Evolutionary conservation across 352 stramenopile species (phyloP), one percentile per base, ranked within the genome.

Genomic region (Pythium brachiatum): DNA sequence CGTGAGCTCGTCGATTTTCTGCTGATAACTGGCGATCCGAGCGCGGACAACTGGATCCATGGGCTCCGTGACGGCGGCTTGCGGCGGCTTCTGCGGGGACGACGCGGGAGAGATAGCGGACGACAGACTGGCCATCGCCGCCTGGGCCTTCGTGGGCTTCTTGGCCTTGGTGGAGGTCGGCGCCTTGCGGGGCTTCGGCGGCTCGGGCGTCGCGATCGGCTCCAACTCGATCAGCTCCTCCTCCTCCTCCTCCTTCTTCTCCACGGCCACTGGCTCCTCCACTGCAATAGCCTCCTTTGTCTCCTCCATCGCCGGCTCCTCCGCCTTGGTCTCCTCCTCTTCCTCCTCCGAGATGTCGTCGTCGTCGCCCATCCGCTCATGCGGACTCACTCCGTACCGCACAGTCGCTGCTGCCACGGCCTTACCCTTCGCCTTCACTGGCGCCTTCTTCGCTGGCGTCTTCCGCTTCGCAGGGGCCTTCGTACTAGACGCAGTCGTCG

Each of bases 1-100:
- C 21, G 81, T 89, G 39, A 92, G 68, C 38, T 91, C 83, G n/a
- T 88, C 73, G 16, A 88, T 84, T 62, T 93, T 92, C 27, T 86
- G 65, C 46, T 85, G 73, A 50, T 92, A 95, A 21, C 69, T 84
- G 48, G 86, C 79, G 21, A 94, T 70, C 13, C 84, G 73, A 1
- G 84, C 80, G 43, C 89, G 76, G 41, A 84, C 68, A 3, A 71
- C 70, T 3, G 82, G 79, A 60, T 90, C 79, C 23, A 89, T 60
- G 18, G 43, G 79, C 70, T 32, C 34, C 7, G 38, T 48, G 20
- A 53, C 50, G 12, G 20, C 18, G 12, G 20, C 18, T 21, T 54
- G 50, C 12, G 32, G 2, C 12, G 46, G 7, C 57, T 70, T 70
- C 15, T 60, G 63, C n/a, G 63, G 56, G 0, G 63, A 69, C 2